These are phyloP conservation scores for Pseudonitzschia multistriata DNA, from an alignment of 108 stramenopile species.

Conservation along the genomic window DNA sequence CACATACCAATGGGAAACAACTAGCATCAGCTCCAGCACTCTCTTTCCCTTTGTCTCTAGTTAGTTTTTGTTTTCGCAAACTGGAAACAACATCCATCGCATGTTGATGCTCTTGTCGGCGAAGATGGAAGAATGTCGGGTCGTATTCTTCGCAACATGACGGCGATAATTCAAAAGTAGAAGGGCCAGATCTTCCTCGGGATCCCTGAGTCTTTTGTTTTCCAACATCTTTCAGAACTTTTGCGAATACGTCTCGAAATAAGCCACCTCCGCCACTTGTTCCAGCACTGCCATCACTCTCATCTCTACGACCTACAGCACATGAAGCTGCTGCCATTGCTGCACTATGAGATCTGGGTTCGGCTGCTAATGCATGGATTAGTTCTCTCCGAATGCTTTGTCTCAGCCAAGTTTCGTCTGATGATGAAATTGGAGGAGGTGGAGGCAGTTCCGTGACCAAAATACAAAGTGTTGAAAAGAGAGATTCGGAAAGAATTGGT, in stretches of 20 bases:
- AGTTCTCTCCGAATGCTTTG: constrained; percentile 82
- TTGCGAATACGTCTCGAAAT: constrained; percentile 67
- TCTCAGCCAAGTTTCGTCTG: constrained; percentile 56
- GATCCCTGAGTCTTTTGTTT: constrained; percentile 66
- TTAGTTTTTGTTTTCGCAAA: constrained; percentile 66
- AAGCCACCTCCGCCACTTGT: constrained; percentile 56
- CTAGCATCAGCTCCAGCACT: constrained; percentile 28
- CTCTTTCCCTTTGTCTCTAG: constrained; percentile 23
- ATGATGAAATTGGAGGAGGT: constrained; percentile 65
- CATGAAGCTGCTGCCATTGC: constrained; percentile 76
- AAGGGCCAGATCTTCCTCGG: constrained; percentile 65
- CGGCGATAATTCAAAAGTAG: constrained; percentile 76
- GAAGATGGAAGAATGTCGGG: constrained; percentile 85
- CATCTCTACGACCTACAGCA: constrained; percentile 72
- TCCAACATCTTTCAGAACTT: constrained; percentile 70
- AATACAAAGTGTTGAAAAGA: constrained; percentile 80
- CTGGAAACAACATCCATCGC: constrained; percentile 89
- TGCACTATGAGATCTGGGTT: constrained; percentile 87
- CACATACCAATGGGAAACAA: constrained; percentile 75
- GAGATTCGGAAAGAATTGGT: constrained; percentile 72
- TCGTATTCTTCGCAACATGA: constrained; percentile 88
- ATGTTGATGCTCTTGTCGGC: constrained; percentile 89
- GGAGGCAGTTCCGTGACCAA: constrained; percentile 84
- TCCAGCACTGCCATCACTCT: constrained; percentile 65
- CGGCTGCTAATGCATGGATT: constrained; percentile 86